Percentiles rank a stretch among this genome's conserved stretches.
phyloP scores from a whole-genome alignment of 768 basidiomycete genomes.

The Auricularia auricula-judae region DNA sequence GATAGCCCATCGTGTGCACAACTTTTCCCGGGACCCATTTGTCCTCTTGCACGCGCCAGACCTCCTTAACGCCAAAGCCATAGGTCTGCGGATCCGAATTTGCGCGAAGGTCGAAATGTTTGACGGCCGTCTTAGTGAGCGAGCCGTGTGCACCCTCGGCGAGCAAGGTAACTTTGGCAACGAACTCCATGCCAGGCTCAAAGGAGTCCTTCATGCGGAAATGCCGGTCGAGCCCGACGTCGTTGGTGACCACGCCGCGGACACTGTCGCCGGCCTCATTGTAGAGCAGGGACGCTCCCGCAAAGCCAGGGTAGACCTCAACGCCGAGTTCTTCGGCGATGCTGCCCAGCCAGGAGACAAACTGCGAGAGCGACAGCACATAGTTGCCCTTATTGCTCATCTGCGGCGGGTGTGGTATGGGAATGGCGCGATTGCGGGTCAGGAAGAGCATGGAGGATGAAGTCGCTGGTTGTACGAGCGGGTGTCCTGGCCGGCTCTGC shows the following conservation, averaged over 20 bases:
- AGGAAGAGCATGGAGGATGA: constrained; percentile 80
- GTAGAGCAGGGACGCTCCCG: constrained; percentile 75
- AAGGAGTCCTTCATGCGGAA: constrained; percentile 74
- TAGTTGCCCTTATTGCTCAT: constrained; percentile 95
- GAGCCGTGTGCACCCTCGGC: constrained; percentile 95
- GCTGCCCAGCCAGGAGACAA: constrained; percentile 80
- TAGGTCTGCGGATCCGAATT: constrained; percentile 83
- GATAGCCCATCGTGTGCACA: constrained; percentile 94
- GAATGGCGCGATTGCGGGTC: constrained; percentile 54
- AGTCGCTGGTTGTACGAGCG: constrained; percentile 69
- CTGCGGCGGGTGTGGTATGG: constrained; percentile 92
- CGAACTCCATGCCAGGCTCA: constrained; percentile 95
- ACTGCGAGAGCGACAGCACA: constrained; percentile 77
- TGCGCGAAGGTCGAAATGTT: constrained; percentile 58
- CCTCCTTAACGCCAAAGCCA: constrained; percentile 92
- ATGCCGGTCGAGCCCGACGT: constrained; percentile 78
- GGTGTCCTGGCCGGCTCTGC: constrained; percentile 54
- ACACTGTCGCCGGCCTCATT: constrained; percentile 49
- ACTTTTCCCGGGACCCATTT: constrained; percentile 53
- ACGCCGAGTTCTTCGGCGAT: constrained; percentile 83
- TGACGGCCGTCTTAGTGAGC: constrained; percentile 68
- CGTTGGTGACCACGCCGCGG: constrained; percentile 80
- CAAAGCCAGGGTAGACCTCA: constrained; percentile 95
- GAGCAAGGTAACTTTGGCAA: constrained; percentile 80
- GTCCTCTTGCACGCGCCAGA: constrained; percentile 71